Conservation (phyloP, 768 basidiomycete genomes). For the Boletus fagicola region DNA sequence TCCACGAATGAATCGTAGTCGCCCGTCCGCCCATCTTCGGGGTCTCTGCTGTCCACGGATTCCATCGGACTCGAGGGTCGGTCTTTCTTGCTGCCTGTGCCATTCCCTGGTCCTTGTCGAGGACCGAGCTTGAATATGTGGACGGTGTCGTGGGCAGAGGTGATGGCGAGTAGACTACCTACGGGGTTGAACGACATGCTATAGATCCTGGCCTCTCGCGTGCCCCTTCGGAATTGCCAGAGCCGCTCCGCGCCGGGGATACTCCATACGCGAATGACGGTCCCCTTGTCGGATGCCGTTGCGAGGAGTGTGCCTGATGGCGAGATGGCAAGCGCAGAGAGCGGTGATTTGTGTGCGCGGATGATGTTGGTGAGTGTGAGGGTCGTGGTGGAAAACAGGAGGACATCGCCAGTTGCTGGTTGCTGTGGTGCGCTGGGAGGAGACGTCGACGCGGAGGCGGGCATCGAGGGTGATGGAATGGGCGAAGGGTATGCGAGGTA, state of each 20-base stretch:
- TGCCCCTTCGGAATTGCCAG: constrained; percentile 93
- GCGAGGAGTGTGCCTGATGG: constrained; percentile 86
- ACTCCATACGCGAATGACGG: constrained; percentile 93
- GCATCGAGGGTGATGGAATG: constrained; percentile 75
- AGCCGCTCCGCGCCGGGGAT: constrained; percentile 90
- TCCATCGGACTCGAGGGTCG: constrained; percentile 58
- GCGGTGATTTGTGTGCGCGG: constrained; percentile 93
- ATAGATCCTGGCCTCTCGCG: constrained; percentile 81
- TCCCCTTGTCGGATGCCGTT: constrained; percentile 92
- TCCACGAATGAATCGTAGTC: constrained; percentile 88
- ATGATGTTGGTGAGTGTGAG: constrained; percentile 93
- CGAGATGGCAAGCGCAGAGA: constrained; percentile 86
- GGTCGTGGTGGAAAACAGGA: constrained; percentile 90
- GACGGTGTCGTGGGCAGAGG: constrained; percentile 90
- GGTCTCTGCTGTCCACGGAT: constrained; percentile 62
- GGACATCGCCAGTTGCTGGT: constrained; percentile 71
- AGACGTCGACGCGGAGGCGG: constrained; percentile 41
- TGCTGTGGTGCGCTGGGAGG: constrained; percentile 44
- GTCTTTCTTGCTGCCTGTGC: constrained; percentile 22
- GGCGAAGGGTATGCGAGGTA: constrained; percentile 97
- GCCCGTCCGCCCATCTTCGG: constrained; percentile 52
- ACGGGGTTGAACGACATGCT: constrained; percentile 84
- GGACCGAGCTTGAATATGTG: constrained; percentile 88
- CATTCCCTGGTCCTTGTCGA: constrained; percentile 27
- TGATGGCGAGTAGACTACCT: constrained; percentile 82